phyloP scores from a whole-genome alignment of 2,329 filamentous ascomycete genomes.

The Fusarium ambrosium region DNA sequence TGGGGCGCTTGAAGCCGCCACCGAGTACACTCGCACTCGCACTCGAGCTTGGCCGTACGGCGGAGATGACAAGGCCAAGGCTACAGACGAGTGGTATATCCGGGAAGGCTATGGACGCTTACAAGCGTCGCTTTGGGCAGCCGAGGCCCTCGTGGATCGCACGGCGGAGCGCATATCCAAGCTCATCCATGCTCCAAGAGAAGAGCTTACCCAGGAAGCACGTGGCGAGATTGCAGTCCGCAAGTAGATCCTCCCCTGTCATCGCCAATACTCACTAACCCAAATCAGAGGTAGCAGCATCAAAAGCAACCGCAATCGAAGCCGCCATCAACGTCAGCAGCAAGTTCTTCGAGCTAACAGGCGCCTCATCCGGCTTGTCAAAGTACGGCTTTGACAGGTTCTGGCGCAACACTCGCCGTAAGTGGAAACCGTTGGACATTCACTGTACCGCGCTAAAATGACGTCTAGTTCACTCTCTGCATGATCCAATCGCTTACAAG shows the following conservation, averaged over 20 bases:
- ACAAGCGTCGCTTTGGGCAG: neutral
- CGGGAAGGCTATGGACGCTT: neutral
- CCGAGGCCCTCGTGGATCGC: neutral
- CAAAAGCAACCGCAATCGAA: neutral
- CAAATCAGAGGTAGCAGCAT: neutral
- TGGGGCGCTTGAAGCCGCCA: neutral
- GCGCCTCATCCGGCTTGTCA: neutral
- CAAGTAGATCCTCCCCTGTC: neutral
- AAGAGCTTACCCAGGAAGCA: neutral
- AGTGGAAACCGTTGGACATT: neutral
- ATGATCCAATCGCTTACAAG: neutral
- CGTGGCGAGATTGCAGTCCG: slow-evolving; percentile 1
- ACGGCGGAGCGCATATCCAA: neutral
- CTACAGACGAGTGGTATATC: neutral
- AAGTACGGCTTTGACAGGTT: slow-evolving; percentile 1
- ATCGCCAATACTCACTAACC: neutral
- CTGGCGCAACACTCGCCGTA: neutral
- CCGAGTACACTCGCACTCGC: neutral
- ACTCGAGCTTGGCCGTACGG: neutral
- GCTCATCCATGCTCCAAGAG: neutral
- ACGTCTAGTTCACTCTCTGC: neutral
- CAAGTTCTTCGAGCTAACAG: neutral
- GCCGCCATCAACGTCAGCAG: neutral
- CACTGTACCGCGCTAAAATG: neutral
- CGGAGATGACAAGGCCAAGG: neutral